Evolutionary conservation across 495 filamentous ascomycete genomes (phyloP).

Genomic region (Trichoderma asperelloides): DNA sequence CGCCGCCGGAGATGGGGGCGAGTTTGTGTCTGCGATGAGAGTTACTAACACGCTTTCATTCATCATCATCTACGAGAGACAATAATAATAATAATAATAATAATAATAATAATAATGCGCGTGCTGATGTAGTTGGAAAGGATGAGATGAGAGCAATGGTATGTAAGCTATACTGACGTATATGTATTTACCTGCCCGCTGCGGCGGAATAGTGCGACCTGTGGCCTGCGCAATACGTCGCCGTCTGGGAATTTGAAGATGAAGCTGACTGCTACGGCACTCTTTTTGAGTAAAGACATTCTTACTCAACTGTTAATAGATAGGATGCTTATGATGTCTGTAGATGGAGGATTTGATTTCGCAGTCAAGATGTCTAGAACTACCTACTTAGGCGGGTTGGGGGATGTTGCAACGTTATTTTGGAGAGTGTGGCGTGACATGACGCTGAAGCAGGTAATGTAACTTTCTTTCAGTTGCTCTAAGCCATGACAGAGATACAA

Average conservation of each 20-base stretch:
- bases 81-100: no score
- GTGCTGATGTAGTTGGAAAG: no score
- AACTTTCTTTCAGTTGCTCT: no score
- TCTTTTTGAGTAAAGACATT: slow-evolving; percentile 19
- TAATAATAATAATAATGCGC: no score
- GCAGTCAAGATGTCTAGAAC: no score
- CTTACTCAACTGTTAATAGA: neutral
- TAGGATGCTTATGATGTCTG: no score
- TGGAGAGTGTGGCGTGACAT: neutral
- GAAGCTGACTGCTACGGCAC: slow-evolving; percentile 47
- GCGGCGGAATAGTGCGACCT: slow-evolving; percentile 50
- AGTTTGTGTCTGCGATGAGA: slow-evolving; percentile 35
- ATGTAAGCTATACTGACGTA: slow-evolving; percentile 26
- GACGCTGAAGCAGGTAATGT: neutral
- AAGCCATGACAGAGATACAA: no score
- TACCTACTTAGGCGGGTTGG: no score
- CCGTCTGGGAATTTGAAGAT: slow-evolving; percentile 36
- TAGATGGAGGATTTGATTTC: no score
- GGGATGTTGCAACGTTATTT: neutral
- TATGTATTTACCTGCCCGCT: slow-evolving; percentile 51
- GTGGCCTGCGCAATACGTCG: slow-evolving; percentile 19
- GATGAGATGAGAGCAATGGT: no score
- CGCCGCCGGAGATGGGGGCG: slow-evolving; percentile 52
- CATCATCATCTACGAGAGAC: no score
- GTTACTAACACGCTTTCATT: neutral